phyloP scores from a whole-genome alignment of 805 yeast genomes.

The Saccharomycopsis javanensis region DNA sequence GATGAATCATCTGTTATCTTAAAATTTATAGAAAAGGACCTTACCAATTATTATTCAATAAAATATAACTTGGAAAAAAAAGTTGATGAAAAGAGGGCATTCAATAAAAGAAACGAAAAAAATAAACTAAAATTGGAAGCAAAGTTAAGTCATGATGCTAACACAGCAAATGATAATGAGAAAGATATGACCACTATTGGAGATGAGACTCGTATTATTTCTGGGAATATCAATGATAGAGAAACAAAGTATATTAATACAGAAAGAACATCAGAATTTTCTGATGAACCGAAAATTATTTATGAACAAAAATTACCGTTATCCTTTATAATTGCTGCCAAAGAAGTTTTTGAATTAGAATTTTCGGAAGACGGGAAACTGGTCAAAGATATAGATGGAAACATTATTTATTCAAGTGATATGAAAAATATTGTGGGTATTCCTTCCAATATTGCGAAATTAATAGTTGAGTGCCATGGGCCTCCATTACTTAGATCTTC shows the following conservation, averaged over 20 bases:
- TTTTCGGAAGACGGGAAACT: constrained; percentile 21
- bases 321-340: constrained; percentile 23
- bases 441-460: constrained; percentile 40
- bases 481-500: constrained; percentile 41
- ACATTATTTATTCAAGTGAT: background rate
- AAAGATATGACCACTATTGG: background rate
- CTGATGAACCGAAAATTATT: background rate
- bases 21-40: constrained; percentile 7
- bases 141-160: background rate
- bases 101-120: background rate
- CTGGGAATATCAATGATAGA: background rate
- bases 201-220: background rate
- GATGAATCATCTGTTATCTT: constrained; percentile 26
- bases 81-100: background rate
- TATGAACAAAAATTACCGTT: constrained; percentile 4
- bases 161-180: background rate
- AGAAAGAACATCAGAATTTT: background rate
- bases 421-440: background rate
- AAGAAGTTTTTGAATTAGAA: constrained; percentile 26
- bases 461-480: constrained; percentile 46
- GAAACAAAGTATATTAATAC: background rate
- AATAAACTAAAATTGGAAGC: background rate
- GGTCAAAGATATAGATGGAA: constrained; percentile 4
- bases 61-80: constrained; percentile 21
- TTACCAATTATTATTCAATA: constrained; percentile 12